phyloP scores from a whole-genome alignment of 805 yeast genomes.

The Kazachstania kunashirensis region DNA sequence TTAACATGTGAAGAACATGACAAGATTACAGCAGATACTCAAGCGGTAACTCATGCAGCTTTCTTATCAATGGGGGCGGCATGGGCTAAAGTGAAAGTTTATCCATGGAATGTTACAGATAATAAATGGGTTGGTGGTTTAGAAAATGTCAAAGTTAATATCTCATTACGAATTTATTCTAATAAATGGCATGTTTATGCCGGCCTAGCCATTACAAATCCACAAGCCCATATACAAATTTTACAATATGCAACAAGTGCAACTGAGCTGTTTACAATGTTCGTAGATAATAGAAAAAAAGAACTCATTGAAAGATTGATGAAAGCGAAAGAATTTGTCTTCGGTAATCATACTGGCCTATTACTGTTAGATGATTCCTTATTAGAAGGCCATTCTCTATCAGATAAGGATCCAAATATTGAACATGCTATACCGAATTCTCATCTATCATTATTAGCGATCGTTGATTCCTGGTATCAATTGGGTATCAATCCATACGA shows the following conservation, averaged over 20 bases:
- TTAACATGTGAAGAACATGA: slow-evolving; percentile 86
- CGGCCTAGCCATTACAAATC: slow-evolving; percentile 92
- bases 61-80: slow-evolving; percentile 95
- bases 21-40: slow-evolving; percentile 93
- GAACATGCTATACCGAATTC: slow-evolving; percentile 56
- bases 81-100: slow-evolving; percentile 73
- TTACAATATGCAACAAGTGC: slow-evolving; percentile 80
- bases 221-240: slow-evolving; percentile 86
- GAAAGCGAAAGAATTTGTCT: slow-evolving; percentile 66
- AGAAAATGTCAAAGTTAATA: slow-evolving; percentile 92
- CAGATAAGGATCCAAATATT: slow-evolving; percentile 52
- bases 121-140: slow-evolving; percentile 82
- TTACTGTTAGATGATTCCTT: slow-evolving; percentile 67
- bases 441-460: slow-evolving; percentile 78
- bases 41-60: slow-evolving; percentile 97
- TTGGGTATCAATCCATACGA: slow-evolving; percentile 86
- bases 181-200: slow-evolving; percentile 99
- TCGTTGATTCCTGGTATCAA: slow-evolving; percentile 89
- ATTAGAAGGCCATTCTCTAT: slow-evolving; percentile 69
- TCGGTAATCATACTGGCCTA: slow-evolving; percentile 53
- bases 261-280: slow-evolving; percentile 71
- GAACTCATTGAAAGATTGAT: slow-evolving; percentile 50
- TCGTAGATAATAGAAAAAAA: slow-evolving; percentile 58
- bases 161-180: slow-evolving; percentile 79
- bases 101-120: slow-evolving; percentile 64